Base-by-base conservation (phyloP, 2,329 filamentous ascomycete genomes). In the Stylonectria norvegica region DNA sequence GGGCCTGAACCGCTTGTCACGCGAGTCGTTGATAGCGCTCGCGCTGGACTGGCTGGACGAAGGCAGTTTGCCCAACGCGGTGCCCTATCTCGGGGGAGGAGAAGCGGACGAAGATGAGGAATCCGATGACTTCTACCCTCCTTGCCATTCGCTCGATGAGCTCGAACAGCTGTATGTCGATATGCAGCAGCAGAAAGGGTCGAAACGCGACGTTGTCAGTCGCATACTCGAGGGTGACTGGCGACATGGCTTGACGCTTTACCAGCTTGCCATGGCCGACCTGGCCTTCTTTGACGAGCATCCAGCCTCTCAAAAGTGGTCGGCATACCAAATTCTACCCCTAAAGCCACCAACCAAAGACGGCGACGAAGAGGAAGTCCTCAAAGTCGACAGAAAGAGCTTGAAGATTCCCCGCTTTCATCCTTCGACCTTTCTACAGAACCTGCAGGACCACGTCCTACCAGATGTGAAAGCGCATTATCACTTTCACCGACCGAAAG, bases 401-500 rank as follows among this genome's bases (percentile, higher is more conserved):
- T 61, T 81, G 20, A 57, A 62, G 4, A 67, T 83, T 34, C 87
- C 88, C 9, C 81, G 84, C 12, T 87, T 93, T 55, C 86, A 94
- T 56, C 85, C 87, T 1, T 80, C 85, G 4, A 86, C 84, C 0
- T 95, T 95, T 61, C 70, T 94, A 25, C 78, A 79, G 49, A 85
- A 83, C 50, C 76, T 95, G 2, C 85, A 90, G 51, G 71, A 73
- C 28, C 83, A 90, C 57, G 76, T 89, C 14, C 72, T 87, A 2
- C 86, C 88, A 1, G 76, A 93, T 43, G 78, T 90, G 52, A 94
- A 93, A 62, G 85, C 86, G 5, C 86, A 94, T 63, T 93, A 88
- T 62, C 83, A 87, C 53, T 78, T 93, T 45, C 81, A 85, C 50
- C 78, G 83, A n/a, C 83, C 86, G 38, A 72, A 76, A 38, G 71